Conservation (phyloP, 768 basidiomycete species). For the Chiua virens region DNA sequence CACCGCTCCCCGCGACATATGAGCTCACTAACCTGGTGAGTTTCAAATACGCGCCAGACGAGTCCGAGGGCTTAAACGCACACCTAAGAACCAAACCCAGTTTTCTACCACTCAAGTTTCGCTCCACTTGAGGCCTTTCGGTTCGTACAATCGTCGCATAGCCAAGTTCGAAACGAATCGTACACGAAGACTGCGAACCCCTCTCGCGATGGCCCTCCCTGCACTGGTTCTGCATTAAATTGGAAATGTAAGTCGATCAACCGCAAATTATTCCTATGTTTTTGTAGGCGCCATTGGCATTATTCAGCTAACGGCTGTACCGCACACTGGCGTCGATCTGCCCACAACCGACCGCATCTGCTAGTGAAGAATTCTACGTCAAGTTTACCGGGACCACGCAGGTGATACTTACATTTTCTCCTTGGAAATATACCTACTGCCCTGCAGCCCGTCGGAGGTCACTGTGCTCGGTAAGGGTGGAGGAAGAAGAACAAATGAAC, state of each 20-base stretch:
- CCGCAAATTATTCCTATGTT: neutral
- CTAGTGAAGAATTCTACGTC: neutral
- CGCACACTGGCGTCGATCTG: neutral
- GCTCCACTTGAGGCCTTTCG: too few relatives aligned
- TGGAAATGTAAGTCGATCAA: slow-evolving; percentile 24
- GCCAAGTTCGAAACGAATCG: slow-evolving; percentile 5
- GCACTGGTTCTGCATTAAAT: slow-evolving; percentile 11
- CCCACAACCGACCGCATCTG: neutral
- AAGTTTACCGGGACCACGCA: neutral
- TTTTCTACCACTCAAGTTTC: neutral
- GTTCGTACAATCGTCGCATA: neutral
- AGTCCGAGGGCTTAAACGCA: slow-evolving; percentile 19
- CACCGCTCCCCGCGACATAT: slow-evolving; percentile 7
- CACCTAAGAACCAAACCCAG: slow-evolving; percentile 3
- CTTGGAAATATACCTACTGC: neutral
- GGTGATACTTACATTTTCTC: slow-evolving; percentile 7
- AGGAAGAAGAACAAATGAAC: slow-evolving; percentile 1
- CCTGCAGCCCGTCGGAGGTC: neutral
- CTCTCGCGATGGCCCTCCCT: neutral
- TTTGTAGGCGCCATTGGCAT: slow-evolving; percentile 8
- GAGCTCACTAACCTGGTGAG: slow-evolving; percentile 7
- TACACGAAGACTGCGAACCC: slow-evolving; percentile 6
- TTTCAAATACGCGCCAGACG: slow-evolving; percentile 17
- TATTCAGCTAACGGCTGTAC: slow-evolving; percentile 1
- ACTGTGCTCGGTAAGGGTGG: slow-evolving; percentile 3